A percentile compares a stretch with the other conserved stretches of the same genome.
Conservation (phyloP, 495 filamentous ascomycete species). For the Daldinia loculata region DNA sequence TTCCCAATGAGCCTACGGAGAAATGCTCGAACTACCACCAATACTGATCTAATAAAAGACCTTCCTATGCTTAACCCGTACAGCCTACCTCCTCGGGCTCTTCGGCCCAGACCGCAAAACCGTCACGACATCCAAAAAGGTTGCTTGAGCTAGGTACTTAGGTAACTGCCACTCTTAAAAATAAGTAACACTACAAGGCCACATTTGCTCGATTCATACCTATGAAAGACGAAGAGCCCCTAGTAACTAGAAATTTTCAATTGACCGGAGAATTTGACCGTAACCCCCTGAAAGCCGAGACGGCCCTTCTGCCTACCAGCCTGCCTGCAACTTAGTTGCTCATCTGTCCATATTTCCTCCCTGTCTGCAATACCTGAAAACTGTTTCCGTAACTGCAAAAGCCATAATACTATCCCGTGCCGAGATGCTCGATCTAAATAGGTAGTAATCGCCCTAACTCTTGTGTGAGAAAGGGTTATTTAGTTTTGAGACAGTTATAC, state of each 20-base stretch:
- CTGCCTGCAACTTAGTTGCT: constrained; percentile 4
- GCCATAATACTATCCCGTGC: constrained; percentile 1
- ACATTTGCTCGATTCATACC: neutral
- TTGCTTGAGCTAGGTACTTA: constrained; percentile 8
- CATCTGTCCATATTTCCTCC: neutral
- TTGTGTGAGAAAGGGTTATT: neutral
- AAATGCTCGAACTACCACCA: neutral
- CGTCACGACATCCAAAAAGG: constrained; percentile 28
- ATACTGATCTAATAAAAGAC: constrained; percentile 33
- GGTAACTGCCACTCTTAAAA: neutral
- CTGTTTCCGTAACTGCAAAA: constrained; percentile 3
- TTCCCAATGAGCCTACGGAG: neutral
- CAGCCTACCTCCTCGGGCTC: constrained; percentile 64
- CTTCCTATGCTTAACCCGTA: constrained; percentile 65
- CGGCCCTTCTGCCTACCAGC: neutral
- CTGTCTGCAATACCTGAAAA: constrained; percentile 3
- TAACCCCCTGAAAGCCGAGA: neutral
- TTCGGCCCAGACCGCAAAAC: constrained; percentile 59
- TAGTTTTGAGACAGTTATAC: neutral
- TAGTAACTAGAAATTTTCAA: constrained; percentile 12
- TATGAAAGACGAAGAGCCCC: constrained; percentile 4
- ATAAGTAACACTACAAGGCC: neutral
- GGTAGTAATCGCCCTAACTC: neutral
- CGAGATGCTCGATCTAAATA: neutral
- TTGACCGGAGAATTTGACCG: constrained; percentile 1